Conservation (phyloP, 2,329 filamentous ascomycete genomes). For the Stagonosporopsis chrysanthemi region DNA sequence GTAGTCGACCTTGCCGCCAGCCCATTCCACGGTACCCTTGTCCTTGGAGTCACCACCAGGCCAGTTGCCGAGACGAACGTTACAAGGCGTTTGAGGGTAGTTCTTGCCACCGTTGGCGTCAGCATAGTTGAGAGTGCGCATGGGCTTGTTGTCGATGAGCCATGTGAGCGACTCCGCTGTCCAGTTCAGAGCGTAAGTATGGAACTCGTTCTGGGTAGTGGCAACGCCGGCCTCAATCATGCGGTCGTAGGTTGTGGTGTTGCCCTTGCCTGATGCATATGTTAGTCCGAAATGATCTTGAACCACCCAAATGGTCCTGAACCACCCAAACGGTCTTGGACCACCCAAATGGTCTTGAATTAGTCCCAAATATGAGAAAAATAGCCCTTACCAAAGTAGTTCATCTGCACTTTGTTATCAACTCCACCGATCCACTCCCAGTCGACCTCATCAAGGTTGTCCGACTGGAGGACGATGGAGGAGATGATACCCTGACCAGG, state of each 20-base stretch:
- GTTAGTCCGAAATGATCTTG: conserved; percentile 50
- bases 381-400: conserved; percentile 56
- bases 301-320: too few species aligned
- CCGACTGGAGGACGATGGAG: conserved; percentile 81
- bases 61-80: conserved; percentile 57
- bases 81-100: conserved; percentile 81
- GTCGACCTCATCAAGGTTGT: conserved; percentile 87
- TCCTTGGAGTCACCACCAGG: conserved; percentile 57
- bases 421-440: conserved; percentile 81
- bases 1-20: conserved; percentile 65
- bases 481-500: conserved; percentile 78
- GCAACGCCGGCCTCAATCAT: conserved; percentile 67
- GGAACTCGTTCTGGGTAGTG: conserved; percentile 62
- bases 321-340: too few species aligned
- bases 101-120: conserved; percentile 65
- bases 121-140: conserved; percentile 68
- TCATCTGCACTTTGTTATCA: conserved; percentile 68
- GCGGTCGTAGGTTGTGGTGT: conserved; percentile 74
- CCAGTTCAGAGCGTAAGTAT: conserved; percentile 79
- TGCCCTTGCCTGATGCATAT: conserved; percentile 68
- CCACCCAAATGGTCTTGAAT: too few species aligned
- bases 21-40: conserved; percentile 72
- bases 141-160: conserved; percentile 71
- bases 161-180: conserved; percentile 71
- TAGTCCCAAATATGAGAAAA: too few species aligned